phyloP scores from a whole-genome alignment of 1,284 basidiomycete genomes.

The Takashimella tepidaria region DNA sequence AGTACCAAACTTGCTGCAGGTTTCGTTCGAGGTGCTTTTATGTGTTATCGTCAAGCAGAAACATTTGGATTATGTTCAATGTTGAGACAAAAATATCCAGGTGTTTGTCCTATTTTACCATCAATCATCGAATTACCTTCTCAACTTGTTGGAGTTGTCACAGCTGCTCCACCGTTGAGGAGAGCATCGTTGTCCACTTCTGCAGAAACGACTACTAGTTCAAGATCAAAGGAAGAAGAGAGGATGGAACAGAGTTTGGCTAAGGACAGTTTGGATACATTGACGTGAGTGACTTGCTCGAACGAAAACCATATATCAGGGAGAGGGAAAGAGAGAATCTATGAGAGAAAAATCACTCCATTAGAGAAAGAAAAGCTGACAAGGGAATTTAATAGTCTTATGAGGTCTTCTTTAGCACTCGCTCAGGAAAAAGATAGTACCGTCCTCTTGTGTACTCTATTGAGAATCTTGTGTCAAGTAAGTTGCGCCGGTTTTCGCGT shows the following conservation, averaged over 20 bases:
- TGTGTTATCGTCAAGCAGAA: conserved; percentile 7
- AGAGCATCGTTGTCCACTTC: not conserved
- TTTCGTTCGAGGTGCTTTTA: conserved; percentile 15
- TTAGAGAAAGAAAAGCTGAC: too few species aligned
- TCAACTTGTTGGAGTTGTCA: not conserved
- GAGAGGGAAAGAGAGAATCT: too few species aligned
- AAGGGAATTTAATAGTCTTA: conserved; percentile 19
- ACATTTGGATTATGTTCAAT: conserved; percentile 16
- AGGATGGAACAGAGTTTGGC: not conserved
- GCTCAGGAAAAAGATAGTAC: conserved; percentile 36
- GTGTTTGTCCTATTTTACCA: not conserved
- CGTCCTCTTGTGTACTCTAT: conserved; percentile 27
- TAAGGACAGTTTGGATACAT: not conserved
- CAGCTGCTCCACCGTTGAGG: not conserved
- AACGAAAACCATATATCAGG: too few species aligned
- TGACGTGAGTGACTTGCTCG: not conserved
- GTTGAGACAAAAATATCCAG: conserved; percentile 13
- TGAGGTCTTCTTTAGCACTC: conserved; percentile 34
- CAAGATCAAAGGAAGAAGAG: not conserved
- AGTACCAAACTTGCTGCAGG: conserved; percentile 14
- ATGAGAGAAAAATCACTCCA: too few species aligned
- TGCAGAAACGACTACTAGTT: not conserved
- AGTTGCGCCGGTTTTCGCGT: too few species aligned
- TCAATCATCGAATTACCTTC: not conserved
- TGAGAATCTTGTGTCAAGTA: conserved; percentile 24